A percentile compares a stretch with the other conserved stretches of the same genome.
These are phyloP conservation scores for Cercospora canescens DNA, from an alignment of 2,329 filamentous ascomycete genomes.

Conservation along the genomic window DNA sequence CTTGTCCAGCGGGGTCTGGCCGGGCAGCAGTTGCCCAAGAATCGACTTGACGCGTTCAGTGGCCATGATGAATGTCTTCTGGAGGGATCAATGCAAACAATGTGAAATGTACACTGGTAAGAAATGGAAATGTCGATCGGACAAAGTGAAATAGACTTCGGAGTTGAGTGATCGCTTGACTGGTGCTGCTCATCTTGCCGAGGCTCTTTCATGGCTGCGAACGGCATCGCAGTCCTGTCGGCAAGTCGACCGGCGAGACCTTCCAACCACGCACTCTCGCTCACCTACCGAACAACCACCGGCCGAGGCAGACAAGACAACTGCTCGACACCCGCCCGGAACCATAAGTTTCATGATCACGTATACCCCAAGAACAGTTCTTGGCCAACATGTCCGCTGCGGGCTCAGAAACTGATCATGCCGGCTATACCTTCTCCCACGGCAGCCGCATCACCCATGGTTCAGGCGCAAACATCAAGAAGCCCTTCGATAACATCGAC, in stretches of 20 bases:
- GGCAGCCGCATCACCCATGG: constrained; percentile 27
- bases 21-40: constrained; percentile 78
- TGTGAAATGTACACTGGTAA: background rate
- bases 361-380: background rate
- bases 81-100: background rate
- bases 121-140: constrained; percentile 11
- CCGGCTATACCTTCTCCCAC: constrained; percentile 14
- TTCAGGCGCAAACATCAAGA: constrained; percentile 25
- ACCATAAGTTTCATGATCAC: background rate
- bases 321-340: background rate
- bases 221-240: background rate
- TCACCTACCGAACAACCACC: constrained; percentile 1
- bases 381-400: background rate
- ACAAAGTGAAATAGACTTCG: constrained; percentile 12
- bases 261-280: background rate
- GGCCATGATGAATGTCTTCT: constrained; percentile 60
- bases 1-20: constrained; percentile 65
- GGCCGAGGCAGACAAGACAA: background rate
- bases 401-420: background rate
- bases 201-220: background rate
- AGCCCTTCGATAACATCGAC: constrained; percentile 24
- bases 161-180: background rate
- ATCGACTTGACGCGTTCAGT: constrained; percentile 84
- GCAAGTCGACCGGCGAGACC: constrained; percentile 1
- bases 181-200: constrained; percentile 6